Evolutionary conservation across 352 stramenopile genomes (phyloP).

Genomic region (Pythium rhizo-oryzae): DNA sequence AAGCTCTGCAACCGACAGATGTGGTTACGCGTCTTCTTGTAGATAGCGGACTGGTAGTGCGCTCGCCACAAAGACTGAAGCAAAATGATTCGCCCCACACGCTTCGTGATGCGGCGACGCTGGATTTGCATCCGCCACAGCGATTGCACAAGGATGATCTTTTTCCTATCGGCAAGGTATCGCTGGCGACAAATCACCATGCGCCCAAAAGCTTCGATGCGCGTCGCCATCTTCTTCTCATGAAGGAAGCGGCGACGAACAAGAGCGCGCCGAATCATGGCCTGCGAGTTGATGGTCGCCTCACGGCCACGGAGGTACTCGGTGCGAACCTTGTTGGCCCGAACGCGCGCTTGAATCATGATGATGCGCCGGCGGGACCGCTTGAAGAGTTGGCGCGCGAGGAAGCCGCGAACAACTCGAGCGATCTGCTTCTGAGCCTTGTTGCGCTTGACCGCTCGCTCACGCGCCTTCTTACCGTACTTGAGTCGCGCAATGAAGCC

Average conservation of each 20-base stretch:
- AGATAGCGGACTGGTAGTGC: conserved; percentile 55
- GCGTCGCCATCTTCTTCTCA: conserved; percentile 89
- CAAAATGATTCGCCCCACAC: conserved; percentile 54
- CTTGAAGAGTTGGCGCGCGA: conserved; percentile 62
- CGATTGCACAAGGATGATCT: conserved; percentile 80
- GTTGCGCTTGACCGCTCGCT: conserved; percentile 69
- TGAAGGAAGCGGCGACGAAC: conserved; percentile 77
- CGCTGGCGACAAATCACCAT: conserved; percentile 80
- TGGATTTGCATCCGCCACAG: conserved; percentile 78
- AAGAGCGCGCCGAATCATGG: conserved; percentile 84
- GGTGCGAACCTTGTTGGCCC: conserved; percentile 84
- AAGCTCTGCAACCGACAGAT: conserved; percentile 75
- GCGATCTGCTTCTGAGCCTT: conserved; percentile 81
- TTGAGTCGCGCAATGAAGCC: conserved; percentile 84
- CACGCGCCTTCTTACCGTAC: conserved; percentile 85
- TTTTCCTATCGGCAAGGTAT: conserved; percentile 60
- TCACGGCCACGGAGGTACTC: conserved; percentile 87
- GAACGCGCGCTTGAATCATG: conserved; percentile 88
- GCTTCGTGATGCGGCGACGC: conserved; percentile 55
- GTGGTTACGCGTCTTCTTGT: conserved; percentile 55
- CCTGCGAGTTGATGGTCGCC: conserved; percentile 87
- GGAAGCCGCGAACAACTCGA: conserved; percentile 69
- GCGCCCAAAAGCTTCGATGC: conserved; percentile 79
- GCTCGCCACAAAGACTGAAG: conserved; percentile 85
- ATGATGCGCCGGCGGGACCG: conserved; percentile 62